These are phyloP conservation scores for Trichosporon sp. DNA, from an alignment of 1,284 basidiomycete genomes.

Conservation along the genomic window DNA sequence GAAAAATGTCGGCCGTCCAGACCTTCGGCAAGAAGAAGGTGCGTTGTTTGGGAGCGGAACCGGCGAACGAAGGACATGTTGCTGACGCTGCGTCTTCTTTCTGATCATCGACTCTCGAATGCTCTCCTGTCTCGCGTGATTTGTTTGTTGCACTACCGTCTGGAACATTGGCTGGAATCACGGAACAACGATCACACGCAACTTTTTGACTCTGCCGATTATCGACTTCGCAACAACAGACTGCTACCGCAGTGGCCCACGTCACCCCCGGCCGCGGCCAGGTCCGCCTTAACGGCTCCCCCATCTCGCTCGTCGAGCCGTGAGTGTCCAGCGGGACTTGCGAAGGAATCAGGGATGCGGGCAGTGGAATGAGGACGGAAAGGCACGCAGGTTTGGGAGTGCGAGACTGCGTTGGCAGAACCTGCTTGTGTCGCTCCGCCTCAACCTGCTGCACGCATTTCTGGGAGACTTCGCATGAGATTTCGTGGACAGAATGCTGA, in stretches of 20 bases:
- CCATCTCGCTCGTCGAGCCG: conserved; percentile 90
- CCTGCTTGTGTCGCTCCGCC: too few relatives aligned
- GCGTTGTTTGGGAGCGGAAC: conserved; percentile 34
- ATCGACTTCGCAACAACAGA: conserved; percentile 55
- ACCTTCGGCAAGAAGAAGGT: conserved; percentile 99
- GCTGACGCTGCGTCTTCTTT: background rate
- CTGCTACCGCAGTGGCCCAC: conserved; percentile 92
- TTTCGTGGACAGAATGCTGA: background rate
- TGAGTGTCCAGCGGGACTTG: conserved; percentile 32
- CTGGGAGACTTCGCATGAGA: background rate
- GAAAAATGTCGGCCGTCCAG: conserved; percentile 65
- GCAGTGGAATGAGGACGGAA: background rate
- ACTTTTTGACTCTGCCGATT: background rate
- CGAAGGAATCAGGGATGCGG: background rate
- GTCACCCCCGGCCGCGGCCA: conserved; percentile 95
- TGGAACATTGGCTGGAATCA: background rate
- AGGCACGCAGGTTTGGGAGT: background rate
- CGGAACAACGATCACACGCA: background rate
- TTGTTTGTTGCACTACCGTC: background rate
- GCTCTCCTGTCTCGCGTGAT: background rate
- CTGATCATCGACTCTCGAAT: background rate
- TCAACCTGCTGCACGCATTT: background rate
- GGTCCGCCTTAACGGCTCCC: conserved; percentile 94
- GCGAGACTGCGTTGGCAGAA: too few relatives aligned
- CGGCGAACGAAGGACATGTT: background rate